These are phyloP conservation scores for Fusarium staphyleae DNA, from an alignment of 2,329 filamentous ascomycete species.

Conservation along the genomic window DNA sequence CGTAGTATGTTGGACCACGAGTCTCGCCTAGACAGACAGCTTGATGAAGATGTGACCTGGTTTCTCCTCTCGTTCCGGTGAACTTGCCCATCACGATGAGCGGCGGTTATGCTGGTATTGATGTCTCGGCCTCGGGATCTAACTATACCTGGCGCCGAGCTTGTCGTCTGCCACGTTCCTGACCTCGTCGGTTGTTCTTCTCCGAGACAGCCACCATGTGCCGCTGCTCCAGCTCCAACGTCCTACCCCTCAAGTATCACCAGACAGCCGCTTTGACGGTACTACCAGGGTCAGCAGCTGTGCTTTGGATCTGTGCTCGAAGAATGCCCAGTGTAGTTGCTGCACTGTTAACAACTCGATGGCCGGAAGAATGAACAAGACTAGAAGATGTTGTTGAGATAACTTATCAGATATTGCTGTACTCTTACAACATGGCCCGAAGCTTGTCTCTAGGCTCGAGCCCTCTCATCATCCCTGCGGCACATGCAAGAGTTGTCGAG, in stretches of 20 bases:
- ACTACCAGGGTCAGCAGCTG: background rate
- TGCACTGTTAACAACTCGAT: no score
- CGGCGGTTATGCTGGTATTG: no score
- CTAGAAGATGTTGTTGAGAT: background rate
- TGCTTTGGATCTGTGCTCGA: no score
- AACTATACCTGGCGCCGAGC: no score
- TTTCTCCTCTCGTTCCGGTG: no score
- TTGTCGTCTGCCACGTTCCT: no score
- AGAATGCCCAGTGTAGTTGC: no score
- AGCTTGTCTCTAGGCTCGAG: background rate
- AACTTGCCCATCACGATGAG: no score
- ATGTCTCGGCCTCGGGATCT: no score
- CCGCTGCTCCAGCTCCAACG: background rate
- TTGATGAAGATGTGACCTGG: no score
- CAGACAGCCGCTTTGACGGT: background rate
- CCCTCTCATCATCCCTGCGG: background rate
- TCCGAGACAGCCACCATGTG: background rate
- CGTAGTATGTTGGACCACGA: no score
- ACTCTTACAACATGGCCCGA: background rate
- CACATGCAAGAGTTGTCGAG: slow-evolving; percentile 19
- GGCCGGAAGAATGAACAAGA: background rate
- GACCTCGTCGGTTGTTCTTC: background rate
- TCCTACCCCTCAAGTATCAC: background rate
- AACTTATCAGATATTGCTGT: background rate
- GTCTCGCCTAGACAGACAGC: no score